Evolutionary conservation across 106 monocot genomes (phyloP).

Genomic region (Gastrodia elata): DNA sequence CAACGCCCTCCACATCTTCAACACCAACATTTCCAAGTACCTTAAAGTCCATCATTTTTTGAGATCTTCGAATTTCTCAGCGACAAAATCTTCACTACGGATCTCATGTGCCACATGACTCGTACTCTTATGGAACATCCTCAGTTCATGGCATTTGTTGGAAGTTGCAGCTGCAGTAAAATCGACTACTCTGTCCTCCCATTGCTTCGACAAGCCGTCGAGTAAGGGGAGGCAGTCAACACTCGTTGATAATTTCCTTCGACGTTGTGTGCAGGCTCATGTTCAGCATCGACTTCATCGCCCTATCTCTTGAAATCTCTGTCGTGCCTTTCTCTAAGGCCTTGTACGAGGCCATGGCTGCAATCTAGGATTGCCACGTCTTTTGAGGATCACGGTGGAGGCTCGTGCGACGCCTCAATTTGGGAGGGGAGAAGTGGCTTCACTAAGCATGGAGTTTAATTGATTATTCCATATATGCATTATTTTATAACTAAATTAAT

Average conservation of each 20-base stretch:
- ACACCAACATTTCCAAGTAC: conserved; percentile 29
- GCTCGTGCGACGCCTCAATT: conserved; percentile 11
- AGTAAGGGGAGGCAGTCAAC: conserved; percentile 7
- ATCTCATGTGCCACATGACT: conserved; percentile 20
- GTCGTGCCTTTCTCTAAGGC: conserved; percentile 24
- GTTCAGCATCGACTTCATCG: conserved; percentile 28
- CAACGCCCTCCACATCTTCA: conserved; percentile 41
- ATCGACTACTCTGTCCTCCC: conserved; percentile 27
- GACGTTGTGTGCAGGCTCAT: conserved; percentile 21
- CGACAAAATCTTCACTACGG: conserved; percentile 33
- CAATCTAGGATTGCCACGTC: conserved; percentile 17
- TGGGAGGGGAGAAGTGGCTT: conserved; percentile 30
- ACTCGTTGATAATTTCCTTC: conserved; percentile 31
- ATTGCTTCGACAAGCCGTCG: conserved; percentile 7
- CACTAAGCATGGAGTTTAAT: conserved; percentile 17
- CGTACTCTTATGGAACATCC: conserved; percentile 14
- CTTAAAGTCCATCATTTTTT: conserved; percentile 31
- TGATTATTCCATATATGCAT: conserved; percentile 32
- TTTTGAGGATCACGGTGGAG: conserved; percentile 34
- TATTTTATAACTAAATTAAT: no score
- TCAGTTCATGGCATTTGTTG: conserved; percentile 16
- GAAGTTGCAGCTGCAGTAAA: conserved; percentile 17
- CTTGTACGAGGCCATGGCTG: conserved; percentile 20
- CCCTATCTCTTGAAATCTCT: conserved; percentile 21
- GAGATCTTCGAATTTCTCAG: conserved; percentile 45